Evolutionary conservation across 2,329 filamentous ascomycete genomes (phyloP), one percentile per base, ranked within the genome.

Genomic region (Fusarium ramigenum): DNA sequence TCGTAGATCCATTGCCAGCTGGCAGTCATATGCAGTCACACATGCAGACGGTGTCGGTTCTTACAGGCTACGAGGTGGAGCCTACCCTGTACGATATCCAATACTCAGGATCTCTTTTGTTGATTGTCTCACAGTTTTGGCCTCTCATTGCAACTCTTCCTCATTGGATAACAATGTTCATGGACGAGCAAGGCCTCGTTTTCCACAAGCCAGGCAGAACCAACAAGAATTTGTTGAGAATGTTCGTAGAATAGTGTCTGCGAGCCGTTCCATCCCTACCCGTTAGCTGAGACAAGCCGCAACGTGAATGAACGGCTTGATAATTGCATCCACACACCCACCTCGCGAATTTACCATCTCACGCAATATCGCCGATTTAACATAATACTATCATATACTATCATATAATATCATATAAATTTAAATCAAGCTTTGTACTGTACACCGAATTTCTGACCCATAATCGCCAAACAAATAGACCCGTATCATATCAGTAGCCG

Each of bases 401-500:
- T 23, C 25, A 25, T 25, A 25, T 25, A 25, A 54, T 50, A 19
- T 23, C 10, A 28, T 64, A 36, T 37, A 23, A 46, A 49, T 42
- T 5, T 23, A 47, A 63, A 63, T 25, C 18, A 37, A 66, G 18
- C 39, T 18, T 46, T 61, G 39, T 39, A 46, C n/a, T 52, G 43
- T 25, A 36, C 32, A 47, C 32, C 23, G 14, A 47, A n/a, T 30
- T 23, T 25, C 43, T 8, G 37, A 37, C 44, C 23, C 59, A 67
- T 36, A 36, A 34, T 25, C 36, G 25, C 32, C 49, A 63, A 15
- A 42, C 25, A 44, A 65, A 44, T 32, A 65, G 28, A 60, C 40
- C 46, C 34, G 36, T 53, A 39, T 57, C 19, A 25, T 25, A 39
- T 80, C 65, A 82, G 67, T 92, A 94, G 0, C 90, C 91, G 30